Evolutionary conservation across 164 flowering plant genomes (phyloP).

Genomic region (Amborella trichopoda): DNA sequence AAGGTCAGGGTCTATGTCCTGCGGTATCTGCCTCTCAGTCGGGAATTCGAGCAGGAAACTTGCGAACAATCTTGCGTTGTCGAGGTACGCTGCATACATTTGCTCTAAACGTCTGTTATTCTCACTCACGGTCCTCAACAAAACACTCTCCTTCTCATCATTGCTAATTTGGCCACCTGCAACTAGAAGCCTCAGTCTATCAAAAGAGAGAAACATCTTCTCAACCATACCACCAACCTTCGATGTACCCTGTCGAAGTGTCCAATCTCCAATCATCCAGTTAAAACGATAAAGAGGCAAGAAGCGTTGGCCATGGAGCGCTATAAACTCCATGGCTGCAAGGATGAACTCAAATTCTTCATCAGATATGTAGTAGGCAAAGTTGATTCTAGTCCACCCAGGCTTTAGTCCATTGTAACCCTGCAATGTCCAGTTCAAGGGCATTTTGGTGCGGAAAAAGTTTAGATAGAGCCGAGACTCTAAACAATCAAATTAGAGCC

Average conservation of each 20-base stretch:
- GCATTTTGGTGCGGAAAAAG: no score
- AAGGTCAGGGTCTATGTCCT: slow-evolving; percentile 24
- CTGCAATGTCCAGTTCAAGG: no score
- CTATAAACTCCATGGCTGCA: slow-evolving; percentile 58
- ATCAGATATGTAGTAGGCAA: slow-evolving; percentile 61
- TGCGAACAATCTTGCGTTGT: slow-evolving; percentile 32
- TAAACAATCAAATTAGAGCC: no score
- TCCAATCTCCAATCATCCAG: slow-evolving; percentile 63
- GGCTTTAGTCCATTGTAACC: slow-evolving; percentile 71
- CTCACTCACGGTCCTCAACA: no score
- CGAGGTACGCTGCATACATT: slow-evolving; percentile 27
- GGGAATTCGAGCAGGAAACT: slow-evolving; percentile 42
- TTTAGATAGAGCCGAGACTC: no score
- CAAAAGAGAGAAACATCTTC: neutral
- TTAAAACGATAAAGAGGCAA: slow-evolving; percentile 53
- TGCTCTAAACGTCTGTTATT: neutral
- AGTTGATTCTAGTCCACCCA: slow-evolving; percentile 86
- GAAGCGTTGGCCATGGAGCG: slow-evolving; percentile 58
- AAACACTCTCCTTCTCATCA: neutral
- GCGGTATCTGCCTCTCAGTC: slow-evolving; percentile 21
- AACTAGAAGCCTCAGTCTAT: neutral
- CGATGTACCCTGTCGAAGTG: slow-evolving; percentile 18
- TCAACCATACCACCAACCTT: slow-evolving; percentile 5
- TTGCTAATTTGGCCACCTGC: neutral
- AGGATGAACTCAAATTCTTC: slow-evolving; percentile 67